These are phyloP conservation scores for Boechera stricta DNA, from an alignment of 345 rosid genomes.

Conservation along the genomic window DNA sequence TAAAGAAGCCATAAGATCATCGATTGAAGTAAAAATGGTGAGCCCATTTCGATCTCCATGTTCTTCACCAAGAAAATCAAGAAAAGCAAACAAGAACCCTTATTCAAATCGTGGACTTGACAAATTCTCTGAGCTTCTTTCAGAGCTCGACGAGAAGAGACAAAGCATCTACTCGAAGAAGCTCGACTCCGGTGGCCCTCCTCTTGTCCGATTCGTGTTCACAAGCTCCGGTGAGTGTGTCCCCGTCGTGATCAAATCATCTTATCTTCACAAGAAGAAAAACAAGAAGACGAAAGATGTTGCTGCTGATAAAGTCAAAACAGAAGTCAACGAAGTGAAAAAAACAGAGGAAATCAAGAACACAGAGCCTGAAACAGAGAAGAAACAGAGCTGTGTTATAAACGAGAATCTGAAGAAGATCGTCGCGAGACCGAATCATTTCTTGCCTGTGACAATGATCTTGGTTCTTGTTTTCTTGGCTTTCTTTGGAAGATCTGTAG, in stretches of 20 bases:
- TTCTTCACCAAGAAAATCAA: conserved; percentile 52
- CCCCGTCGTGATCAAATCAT: conserved; percentile 63
- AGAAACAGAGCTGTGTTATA: conserved; percentile 38
- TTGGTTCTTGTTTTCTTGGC: conserved; percentile 61
- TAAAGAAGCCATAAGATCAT: conserved; percentile 28
- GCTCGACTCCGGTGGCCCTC: conserved; percentile 49
- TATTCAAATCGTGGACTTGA: conserved; percentile 74
- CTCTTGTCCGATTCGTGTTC: conserved; percentile 65
- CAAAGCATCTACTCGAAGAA: conserved; percentile 59
- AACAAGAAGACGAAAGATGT: conserved; percentile 12
- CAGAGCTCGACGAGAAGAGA: conserved; percentile 64
- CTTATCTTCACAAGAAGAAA: conserved; percentile 32
- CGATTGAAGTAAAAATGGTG: conserved; percentile 29
- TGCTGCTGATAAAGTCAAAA: conserved; percentile 12
- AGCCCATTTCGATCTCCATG: conserved; percentile 36
- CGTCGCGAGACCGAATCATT: conserved; percentile 52
- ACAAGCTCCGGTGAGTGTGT: conserved; percentile 51
- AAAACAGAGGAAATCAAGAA: conserved; percentile 34
- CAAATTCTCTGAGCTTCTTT: conserved; percentile 68
- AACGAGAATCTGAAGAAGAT: conserved; percentile 42
- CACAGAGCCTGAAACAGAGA: conserved; percentile 39
- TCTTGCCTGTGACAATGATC: conserved; percentile 54
- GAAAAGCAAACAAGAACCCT: conserved; percentile 61
- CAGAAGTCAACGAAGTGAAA: conserved; percentile 29
- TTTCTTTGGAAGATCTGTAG: conserved; percentile 70